Conservation (phyloP, 208 protist genomes). For the Leishmania guyanensis region DNA sequence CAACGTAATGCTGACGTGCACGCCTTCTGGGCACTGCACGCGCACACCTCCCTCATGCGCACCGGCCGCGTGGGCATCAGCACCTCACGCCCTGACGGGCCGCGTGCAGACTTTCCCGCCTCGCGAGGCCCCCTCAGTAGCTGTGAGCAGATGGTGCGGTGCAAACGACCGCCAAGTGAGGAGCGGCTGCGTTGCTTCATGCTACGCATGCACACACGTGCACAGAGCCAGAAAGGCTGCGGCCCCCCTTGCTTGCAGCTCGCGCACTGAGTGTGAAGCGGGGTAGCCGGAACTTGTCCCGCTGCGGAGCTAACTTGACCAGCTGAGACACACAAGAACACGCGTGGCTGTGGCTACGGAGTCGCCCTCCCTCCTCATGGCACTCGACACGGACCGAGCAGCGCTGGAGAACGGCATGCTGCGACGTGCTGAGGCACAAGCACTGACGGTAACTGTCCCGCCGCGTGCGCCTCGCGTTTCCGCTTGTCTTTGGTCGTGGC, state of each 20-base stretch:
- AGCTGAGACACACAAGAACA: not conserved
- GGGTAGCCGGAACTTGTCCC: too few species aligned
- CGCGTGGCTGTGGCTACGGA: not conserved
- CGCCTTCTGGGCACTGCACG: not conserved
- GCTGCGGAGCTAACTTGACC: not conserved
- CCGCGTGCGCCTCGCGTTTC: not conserved
- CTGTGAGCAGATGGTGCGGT: not conserved
- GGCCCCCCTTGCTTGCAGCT: not conserved
- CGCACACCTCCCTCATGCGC: not conserved
- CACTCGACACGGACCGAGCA: not conserved
- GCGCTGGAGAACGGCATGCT: too few species aligned
- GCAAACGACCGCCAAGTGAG: not conserved
- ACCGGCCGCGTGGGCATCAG: not conserved
- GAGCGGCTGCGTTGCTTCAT: too few species aligned
- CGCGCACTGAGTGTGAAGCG: too few species aligned
- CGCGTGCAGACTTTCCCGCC: not conserved
- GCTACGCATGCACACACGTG: not conserved
- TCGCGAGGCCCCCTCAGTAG: not conserved
- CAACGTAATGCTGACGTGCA: too few species aligned
- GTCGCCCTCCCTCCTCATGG: not conserved
- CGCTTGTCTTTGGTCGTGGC: not conserved
- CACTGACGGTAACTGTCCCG: not conserved
- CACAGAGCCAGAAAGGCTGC: not conserved
- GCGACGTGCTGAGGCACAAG: not conserved
- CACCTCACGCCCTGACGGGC: not conserved